These are phyloP conservation scores for Termitomyces eurrhizus DNA, from an alignment of 768 basidiomycete species.

Conservation along the genomic window DNA sequence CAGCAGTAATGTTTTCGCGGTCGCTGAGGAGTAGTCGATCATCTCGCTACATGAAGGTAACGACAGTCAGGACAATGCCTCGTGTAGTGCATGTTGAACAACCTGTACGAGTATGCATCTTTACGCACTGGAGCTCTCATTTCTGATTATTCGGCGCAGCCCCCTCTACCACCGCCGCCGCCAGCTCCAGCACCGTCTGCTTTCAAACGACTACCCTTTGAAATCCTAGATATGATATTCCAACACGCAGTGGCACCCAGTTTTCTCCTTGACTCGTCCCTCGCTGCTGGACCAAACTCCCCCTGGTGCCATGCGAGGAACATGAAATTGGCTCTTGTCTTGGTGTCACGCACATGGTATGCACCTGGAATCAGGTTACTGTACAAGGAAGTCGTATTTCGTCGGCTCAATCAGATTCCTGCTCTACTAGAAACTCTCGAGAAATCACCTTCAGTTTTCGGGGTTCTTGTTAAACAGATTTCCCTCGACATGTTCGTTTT, in stretches of 20 bases:
- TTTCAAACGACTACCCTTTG: conserved; percentile 14
- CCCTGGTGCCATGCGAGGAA: conserved; percentile 19
- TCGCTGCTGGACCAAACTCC: conserved; percentile 14
- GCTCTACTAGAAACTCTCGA: conserved; percentile 18
- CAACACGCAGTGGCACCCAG: conserved; percentile 19
- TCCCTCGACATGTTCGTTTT: conserved; percentile 11
- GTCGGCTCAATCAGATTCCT: conserved; percentile 19
- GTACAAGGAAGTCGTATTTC: conserved; percentile 24
- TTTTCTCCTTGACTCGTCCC: conserved; percentile 17
- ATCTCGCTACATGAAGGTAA: neutral
- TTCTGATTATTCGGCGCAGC: neutral
- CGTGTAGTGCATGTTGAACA: neutral
- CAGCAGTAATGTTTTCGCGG: neutral
- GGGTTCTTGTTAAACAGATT: conserved; percentile 12
- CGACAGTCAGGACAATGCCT: neutral
- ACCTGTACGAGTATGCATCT: neutral
- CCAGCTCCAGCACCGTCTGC: neutral
- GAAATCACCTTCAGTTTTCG: conserved; percentile 3
- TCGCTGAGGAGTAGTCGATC: neutral
- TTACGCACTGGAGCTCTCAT: neutral
- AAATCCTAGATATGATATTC: conserved; percentile 25
- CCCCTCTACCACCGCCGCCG: neutral
- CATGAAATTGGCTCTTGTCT: conserved; percentile 18
- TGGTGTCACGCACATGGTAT: conserved; percentile 26
- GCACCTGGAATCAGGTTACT: conserved; percentile 19